Evolutionary conservation across 306 rosid genomes (phyloP), one percentile per base, ranked within the genome.

Genomic region (Vachellia pachyceras): DNA sequence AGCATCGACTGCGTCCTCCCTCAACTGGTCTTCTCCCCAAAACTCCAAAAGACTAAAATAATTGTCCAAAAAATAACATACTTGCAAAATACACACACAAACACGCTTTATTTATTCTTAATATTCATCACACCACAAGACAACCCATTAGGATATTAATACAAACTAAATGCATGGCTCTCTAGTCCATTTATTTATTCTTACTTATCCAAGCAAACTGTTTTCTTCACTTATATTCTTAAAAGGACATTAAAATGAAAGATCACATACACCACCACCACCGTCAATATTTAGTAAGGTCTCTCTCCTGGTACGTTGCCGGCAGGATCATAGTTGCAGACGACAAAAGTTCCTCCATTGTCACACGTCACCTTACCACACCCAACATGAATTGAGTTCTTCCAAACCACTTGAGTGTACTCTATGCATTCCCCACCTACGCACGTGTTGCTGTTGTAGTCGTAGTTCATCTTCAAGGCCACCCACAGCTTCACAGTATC

Each of bases 391-490:
- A 50, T 45, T 0, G 92, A 69, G 20, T 29, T 49, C 4, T 60
- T 71, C 92, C 91, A 90, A 7, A 88, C 86, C 18, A 90, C 84
- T 9, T 87, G 92, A 18, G 89, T 89, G 8, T 88, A 90, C 57
- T 87, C 89, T 1, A 76, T 40, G 33, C 92, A 90, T 13, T 63
- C 55, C 1, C 86, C 90, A 3, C 36, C 40, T 10, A 41, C 77
- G 7, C 93, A 92, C 0, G 77, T 7, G 80, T 92, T 92, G 1
- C 72, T 69, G 44, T 49, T 80, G 79, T 89, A 84, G 17, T 83
- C 7, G 42, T 86, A 92, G 41, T 76, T 0, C 0, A 68, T 33
- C 55, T 82, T 89, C 84, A 88, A 89, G 0, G 1, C 39, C 3
- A 82, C 86, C 92, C 91, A 92, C 84, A 88, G 0, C 13, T 58